Conservation (phyloP, 2,329 filamentous ascomycete species). For the Cordyceps pruinosa region DNA sequence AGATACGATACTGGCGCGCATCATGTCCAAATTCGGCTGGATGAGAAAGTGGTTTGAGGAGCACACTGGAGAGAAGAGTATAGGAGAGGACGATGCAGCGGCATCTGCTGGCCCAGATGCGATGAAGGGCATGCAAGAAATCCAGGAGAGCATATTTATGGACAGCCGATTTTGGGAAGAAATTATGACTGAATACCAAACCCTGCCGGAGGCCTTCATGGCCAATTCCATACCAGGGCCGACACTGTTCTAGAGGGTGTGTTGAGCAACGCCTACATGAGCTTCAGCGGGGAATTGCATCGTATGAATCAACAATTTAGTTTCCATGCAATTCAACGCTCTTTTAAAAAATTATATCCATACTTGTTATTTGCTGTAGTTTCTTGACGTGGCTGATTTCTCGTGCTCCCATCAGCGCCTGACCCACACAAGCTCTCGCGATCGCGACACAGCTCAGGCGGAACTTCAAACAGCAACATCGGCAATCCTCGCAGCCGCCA, state of each 20-base stretch:
- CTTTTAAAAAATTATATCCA: background rate
- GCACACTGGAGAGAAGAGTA: background rate
- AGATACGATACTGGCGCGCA: background rate
- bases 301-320: too few species aligned
- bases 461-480: constrained; percentile 12
- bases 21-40: constrained; percentile 8
- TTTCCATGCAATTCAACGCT: too few species aligned
- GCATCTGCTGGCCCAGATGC: background rate
- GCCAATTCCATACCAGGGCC: background rate
- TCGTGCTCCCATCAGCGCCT: background rate
- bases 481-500: background rate
- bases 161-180: constrained; percentile 10
- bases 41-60: constrained; percentile 7
- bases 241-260: background rate
- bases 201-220: background rate
- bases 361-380: too few species aligned
- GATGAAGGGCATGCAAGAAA: background rate
- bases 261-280: too few species aligned
- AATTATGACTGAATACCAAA: constrained; percentile 4
- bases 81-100: background rate
- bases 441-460: background rate
- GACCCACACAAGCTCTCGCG: constrained; percentile 6
- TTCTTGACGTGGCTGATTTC: background rate
- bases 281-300: too few species aligned
- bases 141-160: background rate